Conservation (phyloP, 2,329 filamentous ascomycete genomes). For the Diaporthe sp. region DNA sequence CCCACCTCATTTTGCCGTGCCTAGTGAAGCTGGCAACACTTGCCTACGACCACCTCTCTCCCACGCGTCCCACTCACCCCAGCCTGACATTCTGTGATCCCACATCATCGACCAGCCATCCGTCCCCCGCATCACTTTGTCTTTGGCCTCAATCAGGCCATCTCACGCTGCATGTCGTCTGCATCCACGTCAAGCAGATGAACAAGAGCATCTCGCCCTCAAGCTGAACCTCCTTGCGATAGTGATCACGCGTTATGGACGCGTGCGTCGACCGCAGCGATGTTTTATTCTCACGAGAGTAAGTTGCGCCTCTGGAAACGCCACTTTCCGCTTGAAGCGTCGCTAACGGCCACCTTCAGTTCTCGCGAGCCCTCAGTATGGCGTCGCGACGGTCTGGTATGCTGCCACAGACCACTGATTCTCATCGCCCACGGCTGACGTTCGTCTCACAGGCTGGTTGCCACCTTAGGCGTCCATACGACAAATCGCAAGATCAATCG, state of each 20-base stretch:
- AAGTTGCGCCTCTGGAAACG: constrained; percentile 50
- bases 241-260: neutral
- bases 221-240: neutral
- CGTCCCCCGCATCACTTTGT: neutral
- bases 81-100: neutral
- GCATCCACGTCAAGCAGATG: too few relatives aligned
- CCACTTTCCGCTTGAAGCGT: constrained; percentile 37
- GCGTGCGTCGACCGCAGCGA: constrained; percentile 51
- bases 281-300: constrained; percentile 99
- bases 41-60: neutral
- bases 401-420: constrained; percentile 42
- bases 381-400: constrained; percentile 94
- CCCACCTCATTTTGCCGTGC: neutral
- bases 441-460: constrained; percentile 78
- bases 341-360: constrained; percentile 60
- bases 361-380: constrained; percentile 87
- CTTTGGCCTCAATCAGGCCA: neutral
- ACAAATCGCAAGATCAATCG: constrained; percentile 80
- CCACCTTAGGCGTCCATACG: constrained; percentile 84
- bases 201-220: neutral
- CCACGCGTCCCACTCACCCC: neutral
- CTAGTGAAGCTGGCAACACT: neutral
- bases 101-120: neutral
- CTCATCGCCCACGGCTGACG: constrained; percentile 7
- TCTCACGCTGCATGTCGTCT: neutral